Evolutionary conservation across 495 filamentous ascomycete species (phyloP).

Genomic region (Neurospora tetraspora): DNA sequence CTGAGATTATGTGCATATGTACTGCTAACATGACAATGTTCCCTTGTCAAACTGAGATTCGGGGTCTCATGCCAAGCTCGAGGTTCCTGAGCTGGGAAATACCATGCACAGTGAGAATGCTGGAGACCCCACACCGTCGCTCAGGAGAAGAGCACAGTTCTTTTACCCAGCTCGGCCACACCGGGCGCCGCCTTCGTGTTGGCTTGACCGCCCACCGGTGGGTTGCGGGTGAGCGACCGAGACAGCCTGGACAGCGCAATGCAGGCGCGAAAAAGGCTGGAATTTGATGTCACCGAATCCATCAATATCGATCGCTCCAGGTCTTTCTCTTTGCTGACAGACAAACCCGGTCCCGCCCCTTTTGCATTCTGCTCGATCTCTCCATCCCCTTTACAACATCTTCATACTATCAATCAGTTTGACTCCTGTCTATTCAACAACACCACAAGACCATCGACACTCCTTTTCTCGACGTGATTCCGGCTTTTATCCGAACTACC

Average conservation of each 20-base stretch:
- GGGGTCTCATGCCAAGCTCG: background rate
- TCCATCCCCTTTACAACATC: background rate
- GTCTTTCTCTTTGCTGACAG: conserved; percentile 1
- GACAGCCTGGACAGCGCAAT: conserved; percentile 3
- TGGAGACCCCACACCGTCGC: background rate
- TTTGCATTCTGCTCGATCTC: background rate
- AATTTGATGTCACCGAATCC: conserved; percentile 15
- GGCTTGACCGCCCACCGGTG: background rate
- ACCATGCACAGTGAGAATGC: background rate
- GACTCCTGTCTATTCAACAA: background rate
- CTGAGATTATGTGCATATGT: background rate
- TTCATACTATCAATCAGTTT: background rate
- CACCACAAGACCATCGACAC: background rate
- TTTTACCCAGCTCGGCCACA: background rate
- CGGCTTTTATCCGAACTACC: background rate
- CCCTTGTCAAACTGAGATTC: background rate
- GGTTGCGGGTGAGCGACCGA: conserved; percentile 6
- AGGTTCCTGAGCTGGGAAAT: background rate
- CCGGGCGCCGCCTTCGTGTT: background rate
- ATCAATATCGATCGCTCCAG: conserved; percentile 1
- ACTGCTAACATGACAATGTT: background rate
- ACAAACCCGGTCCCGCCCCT: background rate
- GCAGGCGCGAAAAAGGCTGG: conserved; percentile 8
- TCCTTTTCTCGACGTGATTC: background rate
- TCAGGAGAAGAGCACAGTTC: background rate